phyloP scores from a whole-genome alignment of 2,329 filamentous ascomycete species.

The Monilinia fructicola region DNA sequence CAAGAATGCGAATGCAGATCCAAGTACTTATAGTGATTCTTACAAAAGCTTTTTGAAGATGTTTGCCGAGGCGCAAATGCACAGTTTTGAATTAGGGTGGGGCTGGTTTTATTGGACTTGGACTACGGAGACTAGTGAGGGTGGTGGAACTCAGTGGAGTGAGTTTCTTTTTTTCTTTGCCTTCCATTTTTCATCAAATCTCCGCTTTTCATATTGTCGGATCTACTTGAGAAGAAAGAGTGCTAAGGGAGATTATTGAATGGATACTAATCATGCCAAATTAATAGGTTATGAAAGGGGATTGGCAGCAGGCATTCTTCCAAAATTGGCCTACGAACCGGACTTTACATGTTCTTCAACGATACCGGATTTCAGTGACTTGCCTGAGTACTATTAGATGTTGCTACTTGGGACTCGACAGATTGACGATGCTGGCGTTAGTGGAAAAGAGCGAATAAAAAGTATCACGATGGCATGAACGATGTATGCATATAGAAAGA shows the following conservation, averaged over 20 bases:
- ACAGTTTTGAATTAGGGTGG: conserved; percentile 86
- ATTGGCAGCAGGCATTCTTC: conserved; percentile 64
- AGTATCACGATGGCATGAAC: neutral
- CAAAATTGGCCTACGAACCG: conserved; percentile 67
- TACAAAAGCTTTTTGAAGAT: conserved; percentile 87
- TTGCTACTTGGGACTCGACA: neutral
- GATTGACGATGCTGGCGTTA: neutral
- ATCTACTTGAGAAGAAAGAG: conserved; percentile 37
- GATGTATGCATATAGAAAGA: neutral
- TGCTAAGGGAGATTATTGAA: too few relatives aligned
- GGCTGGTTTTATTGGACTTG: conserved; percentile 99
- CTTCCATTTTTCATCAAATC: conserved; percentile 47
- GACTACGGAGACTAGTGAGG: conserved; percentile 73
- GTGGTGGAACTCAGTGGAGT: conserved; percentile 72
- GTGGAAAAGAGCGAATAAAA: too few relatives aligned
- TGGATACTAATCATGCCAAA: neutral
- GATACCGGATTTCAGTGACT: conserved; percentile 54
- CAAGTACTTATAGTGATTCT: conserved; percentile 61
- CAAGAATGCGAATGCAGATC: conserved; percentile 70
- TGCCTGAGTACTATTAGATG: conserved; percentile 52
- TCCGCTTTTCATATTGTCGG: conserved; percentile 58
- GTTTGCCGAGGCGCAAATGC: conserved; percentile 96
- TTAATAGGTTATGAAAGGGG: conserved; percentile 20
- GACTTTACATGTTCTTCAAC: conserved; percentile 63
- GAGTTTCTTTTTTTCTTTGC: conserved; percentile 8